Evolutionary conservation across 441 rosid genomes (phyloP), one percentile per base, ranked within the genome.

Genomic region (Hura crepitans): DNA sequence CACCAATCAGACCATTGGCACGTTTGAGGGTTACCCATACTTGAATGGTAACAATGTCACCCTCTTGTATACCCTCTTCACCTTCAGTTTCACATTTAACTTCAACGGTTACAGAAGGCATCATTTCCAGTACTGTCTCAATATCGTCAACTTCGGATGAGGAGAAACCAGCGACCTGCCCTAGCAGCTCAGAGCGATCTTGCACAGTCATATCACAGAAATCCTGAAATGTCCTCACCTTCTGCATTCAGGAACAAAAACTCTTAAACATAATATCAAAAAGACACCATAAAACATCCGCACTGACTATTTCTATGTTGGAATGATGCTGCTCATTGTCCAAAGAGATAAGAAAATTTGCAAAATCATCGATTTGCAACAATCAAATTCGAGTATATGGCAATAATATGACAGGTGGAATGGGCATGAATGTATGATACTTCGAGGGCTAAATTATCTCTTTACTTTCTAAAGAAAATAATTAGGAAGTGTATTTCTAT

Each of bases 1-100:
- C 97, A 30, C 89, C 85, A 0, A 87, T 76, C 11, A 95, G 84
- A 75, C 97, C 97, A 67, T 88, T 92, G 57, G 79, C 83, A 35
- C 97, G 95, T 75, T 82, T 81, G 55, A 95, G 90, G 23, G 89
- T 84, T 35, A 92, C 81, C 98, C 98, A 92, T 65, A 96, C 95
- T 77, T 95, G 93, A 72, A 90, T 47, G 17, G 99, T 90, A 51
- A 94, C 94, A 3, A 87, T 74, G 54, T 94, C 97, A 30, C 96
- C 96, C 83, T 94, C 99, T 74, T 92, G 97, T 51, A 94, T 85
- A 39, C 97, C 97, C 71, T 90, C 99, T 81, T 94, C 99, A 42
- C 97, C 99, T 76, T 92, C 97, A 30, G 99, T 94, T 82, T 92
- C 97, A 23, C 94, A 92, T 68, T 85, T 87, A 68, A 85, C 88